These are phyloP conservation scores for Leccinum ochraceum DNA, from an alignment of 768 basidiomycete species.

Conservation along the genomic window DNA sequence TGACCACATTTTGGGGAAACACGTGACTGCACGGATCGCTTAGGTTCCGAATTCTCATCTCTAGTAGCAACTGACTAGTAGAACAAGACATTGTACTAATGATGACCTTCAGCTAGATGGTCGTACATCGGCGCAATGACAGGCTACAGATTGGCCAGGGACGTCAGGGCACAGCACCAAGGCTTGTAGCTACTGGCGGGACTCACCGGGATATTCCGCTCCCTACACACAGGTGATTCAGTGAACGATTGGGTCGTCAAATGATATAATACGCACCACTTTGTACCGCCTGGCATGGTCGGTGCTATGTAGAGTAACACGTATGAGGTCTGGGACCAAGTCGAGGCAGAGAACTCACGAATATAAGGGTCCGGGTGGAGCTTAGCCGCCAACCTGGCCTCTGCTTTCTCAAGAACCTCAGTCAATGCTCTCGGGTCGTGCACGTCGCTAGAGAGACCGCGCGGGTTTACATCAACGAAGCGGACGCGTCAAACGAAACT, in stretches of 20 bases:
- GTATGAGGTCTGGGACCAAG: conserved; percentile 4
- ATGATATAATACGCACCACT: conserved; percentile 65
- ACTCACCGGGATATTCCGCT: conserved; percentile 79
- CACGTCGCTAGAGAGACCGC: conserved; percentile 56
- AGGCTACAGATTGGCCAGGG: conserved; percentile 44
- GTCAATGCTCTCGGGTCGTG: conserved; percentile 83
- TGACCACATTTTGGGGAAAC: conserved; percentile 15
- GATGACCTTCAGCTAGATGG: conserved; percentile 44
- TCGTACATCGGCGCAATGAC: conserved; percentile 64
- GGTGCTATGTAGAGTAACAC: conserved; percentile 52
- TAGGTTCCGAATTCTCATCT: not conserved
- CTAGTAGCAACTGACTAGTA: not conserved
- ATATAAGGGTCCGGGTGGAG: conserved; percentile 93
- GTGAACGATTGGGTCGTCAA: not conserved
- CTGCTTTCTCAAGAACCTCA: conserved; percentile 74
- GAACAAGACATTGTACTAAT: conserved; percentile 18
- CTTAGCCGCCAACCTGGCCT: conserved; percentile 63
- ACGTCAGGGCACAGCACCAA: not conserved
- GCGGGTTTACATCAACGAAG: conserved; percentile 16
- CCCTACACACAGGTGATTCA: conserved; percentile 48
- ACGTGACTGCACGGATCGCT: conserved; percentile 17
- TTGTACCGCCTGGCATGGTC: conserved; percentile 87
- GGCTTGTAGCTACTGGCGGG: conserved; percentile 1
- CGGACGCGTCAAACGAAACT: conserved; percentile 7
- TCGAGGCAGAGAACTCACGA: conserved; percentile 53